Evolutionary conservation across 352 stramenopile genomes (phyloP), one percentile per base, ranked within the genome.

Genomic region (Phytophthora chlamydospora): DNA sequence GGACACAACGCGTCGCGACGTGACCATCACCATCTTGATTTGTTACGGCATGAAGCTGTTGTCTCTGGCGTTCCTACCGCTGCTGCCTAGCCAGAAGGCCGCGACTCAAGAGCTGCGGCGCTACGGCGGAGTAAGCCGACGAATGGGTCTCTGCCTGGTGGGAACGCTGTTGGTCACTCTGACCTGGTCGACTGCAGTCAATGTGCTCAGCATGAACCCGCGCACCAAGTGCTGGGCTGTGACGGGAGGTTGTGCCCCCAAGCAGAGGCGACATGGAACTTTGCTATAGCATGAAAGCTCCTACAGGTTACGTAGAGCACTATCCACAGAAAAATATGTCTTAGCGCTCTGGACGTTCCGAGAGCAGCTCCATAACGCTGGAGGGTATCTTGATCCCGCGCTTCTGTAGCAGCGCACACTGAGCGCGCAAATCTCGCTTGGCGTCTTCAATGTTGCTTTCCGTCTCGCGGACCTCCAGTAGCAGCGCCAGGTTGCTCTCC

Each of bases 381-480:
- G 48, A 13, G 2, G 76, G 76, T 11, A 85, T 61, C 32, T 40
- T 19, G 6, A 73, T 27, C 3, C 75, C 72, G 16, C 33, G 29
- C 9, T 58, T 47, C 34, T 77, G 47, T 43, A 89, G 33, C 27
- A 46, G 35, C 10, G 62, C 42, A 32, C 61, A 79, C 42, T 72
- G 59, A 31, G 52, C 19, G 38, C 71, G 44, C 40, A 89, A 46
- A 27, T 68, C 16, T 13, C 45, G 17, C n/a, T 66, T 76, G 38
- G 73, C 49, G 0, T 50, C 35, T 5, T 74, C 34, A 27, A 85
- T 77, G 39, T 82, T 65, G 5, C 62, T 67, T 16, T 89, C 75
- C 0, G 49, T 62, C 57, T 89, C 75, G 21, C 79, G 69, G 31
- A 85, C 78, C 17, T 71, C 51, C 72, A 85, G 83, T 6, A 89